A percentile compares a stretch with the other conserved stretches of the same genome.
phyloP scores from a whole-genome alignment of 2,329 filamentous ascomycete genomes.

The Nemania sp. region DNA sequence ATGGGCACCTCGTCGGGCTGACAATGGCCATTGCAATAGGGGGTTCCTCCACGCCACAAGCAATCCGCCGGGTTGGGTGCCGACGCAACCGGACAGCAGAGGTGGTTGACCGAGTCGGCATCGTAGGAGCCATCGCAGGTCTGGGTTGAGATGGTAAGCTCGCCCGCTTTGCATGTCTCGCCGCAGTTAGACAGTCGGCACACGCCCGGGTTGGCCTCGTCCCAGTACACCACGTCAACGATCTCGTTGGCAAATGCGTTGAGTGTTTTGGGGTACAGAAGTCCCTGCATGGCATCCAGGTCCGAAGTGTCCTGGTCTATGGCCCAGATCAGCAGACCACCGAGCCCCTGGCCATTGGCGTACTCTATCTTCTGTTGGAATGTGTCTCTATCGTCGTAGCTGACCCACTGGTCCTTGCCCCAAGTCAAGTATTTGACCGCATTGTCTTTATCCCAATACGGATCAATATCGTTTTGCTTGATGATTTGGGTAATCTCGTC shows the following conservation, averaged over 20 bases:
- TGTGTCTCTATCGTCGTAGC: constrained; percentile 52
- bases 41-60: constrained; percentile 49
- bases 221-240: constrained; percentile 34
- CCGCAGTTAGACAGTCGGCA: constrained; percentile 51
- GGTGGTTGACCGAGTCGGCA: constrained; percentile 36
- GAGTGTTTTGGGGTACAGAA: constrained; percentile 51
- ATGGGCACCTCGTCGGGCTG: constrained; percentile 52
- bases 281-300: constrained; percentile 49
- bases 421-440: constrained; percentile 53
- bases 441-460: constrained; percentile 46
- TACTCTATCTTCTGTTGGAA: neutral
- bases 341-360: neutral
- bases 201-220: constrained; percentile 30
- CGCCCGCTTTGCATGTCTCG: constrained; percentile 48
- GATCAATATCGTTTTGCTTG: constrained; percentile 40
- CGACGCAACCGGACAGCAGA: constrained; percentile 51
- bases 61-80: constrained; percentile 50
- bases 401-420: constrained; percentile 56
- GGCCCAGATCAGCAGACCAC: neutral
- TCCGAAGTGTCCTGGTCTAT: constrained; percentile 47
- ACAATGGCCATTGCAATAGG: constrained; percentile 51
- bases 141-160: constrained; percentile 47
- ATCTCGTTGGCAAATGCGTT: constrained; percentile 23
- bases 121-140: constrained; percentile 42
- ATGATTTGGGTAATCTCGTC: constrained; percentile 47